phyloP scores from a whole-genome alignment of 1,284 basidiomycete genomes.

The Mycosarcoma mackinlayi region DNA sequence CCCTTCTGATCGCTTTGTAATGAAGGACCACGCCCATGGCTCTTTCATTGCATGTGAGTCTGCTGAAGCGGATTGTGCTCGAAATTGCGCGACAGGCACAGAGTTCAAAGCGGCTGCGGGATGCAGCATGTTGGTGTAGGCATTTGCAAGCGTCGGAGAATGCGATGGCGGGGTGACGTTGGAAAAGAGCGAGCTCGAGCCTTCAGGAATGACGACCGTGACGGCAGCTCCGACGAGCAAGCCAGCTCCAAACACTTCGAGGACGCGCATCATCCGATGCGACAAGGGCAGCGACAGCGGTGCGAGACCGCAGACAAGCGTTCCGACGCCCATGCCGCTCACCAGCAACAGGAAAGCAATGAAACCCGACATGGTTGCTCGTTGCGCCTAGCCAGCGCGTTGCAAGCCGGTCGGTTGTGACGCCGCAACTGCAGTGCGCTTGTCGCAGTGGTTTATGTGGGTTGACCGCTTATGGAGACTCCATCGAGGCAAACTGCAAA shows the following conservation, averaged over 20 bases:
- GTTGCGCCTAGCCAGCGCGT: background rate
- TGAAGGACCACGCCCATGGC: slow-evolving; percentile 42
- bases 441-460: background rate
- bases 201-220: slow-evolving; percentile 66
- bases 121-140: slow-evolving; percentile 11
- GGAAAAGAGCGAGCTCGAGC: slow-evolving; percentile 43
- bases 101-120: slow-evolving; percentile 8
- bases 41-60: background rate
- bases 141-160: background rate
- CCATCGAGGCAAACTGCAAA: slow-evolving; percentile 2
- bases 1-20: slow-evolving; percentile 24
- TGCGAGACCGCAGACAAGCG: slow-evolving; percentile 56
- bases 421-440: slow-evolving; percentile 7
- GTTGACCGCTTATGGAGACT: slow-evolving; percentile 5
- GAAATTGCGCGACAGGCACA: slow-evolving; percentile 1
- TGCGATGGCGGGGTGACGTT: slow-evolving; percentile 18
- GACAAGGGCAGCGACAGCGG: slow-evolving; percentile 61
- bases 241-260: slow-evolving; percentile 64
- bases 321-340: slow-evolving; percentile 57
- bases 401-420: background rate
- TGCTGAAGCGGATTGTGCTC: background rate
- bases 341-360: slow-evolving; percentile 33
- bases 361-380: slow-evolving; percentile 31
- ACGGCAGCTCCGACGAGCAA: slow-evolving; percentile 64
- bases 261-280: slow-evolving; percentile 50